Evolutionary conservation across 1,139 yeast genomes (phyloP), one percentile per base, ranked within the genome.

Genomic region (Geotrichum macrosporum): DNA sequence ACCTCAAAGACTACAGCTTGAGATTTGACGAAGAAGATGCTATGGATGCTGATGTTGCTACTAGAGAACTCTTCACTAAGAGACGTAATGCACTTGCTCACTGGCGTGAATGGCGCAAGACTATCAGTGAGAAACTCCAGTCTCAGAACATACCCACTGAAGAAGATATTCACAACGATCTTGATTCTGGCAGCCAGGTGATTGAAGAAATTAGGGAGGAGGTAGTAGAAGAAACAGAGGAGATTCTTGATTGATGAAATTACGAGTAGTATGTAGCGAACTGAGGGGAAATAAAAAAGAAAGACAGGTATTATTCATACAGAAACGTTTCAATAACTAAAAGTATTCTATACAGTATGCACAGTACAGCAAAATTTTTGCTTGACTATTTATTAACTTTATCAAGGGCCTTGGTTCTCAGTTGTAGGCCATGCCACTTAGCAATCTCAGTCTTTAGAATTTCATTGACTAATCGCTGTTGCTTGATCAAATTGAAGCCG

Each of bases 11-110:
- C 67, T 87, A 85, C 76, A 76, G 89, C 59, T 92, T 94, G 35
- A 89, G 86, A 69, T 94, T 89, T 70, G 97, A 92, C 59, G 96
- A 89, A 70, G 75, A 78, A 56, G 99, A 94, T 72, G 94, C 94
- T 46, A 89, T 88, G 94, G 97, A 89, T 70, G 95, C 94, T 50
- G 86, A 85, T 64, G 85, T 89, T 61, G 96, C 95, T 57, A 78
- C 86, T 58, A 82, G 94, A 72, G 96, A 88, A 65, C 76, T 87
- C 57, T 88, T 89, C 66, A 76, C 87, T 72, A 79, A 74, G 63
- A 87, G 96, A 70, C 85, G 94, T 72, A 75, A 76, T 62, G 74
- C 84, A 60, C 76, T 89, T 64, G 83, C 83, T 63, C 89, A 86
- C 67, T 94, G 98, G 98, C 76, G 70, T 61, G 68, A 75, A 42